Conservation (phyloP, 306 rosid species). For the Casuarina cunninghamiana region DNA sequence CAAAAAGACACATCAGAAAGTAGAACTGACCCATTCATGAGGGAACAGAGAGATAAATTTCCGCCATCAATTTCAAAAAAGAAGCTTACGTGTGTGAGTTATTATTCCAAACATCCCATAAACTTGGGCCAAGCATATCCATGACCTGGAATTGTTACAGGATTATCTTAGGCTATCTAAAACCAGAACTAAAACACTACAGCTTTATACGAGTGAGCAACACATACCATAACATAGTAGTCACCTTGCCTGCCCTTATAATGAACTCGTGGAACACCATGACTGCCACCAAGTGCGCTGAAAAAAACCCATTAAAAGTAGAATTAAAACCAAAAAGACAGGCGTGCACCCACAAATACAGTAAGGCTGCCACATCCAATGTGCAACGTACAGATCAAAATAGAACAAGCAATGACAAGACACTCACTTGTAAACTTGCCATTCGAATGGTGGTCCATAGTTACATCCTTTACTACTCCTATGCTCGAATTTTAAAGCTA, state of each 20-base stretch:
- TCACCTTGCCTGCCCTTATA: slow-evolving; percentile 86
- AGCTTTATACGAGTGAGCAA: slow-evolving; percentile 12
- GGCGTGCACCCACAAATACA: not conserved
- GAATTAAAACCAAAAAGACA: slow-evolving; percentile 8
- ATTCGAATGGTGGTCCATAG: slow-evolving; percentile 87
- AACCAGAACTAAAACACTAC: slow-evolving; percentile 17
- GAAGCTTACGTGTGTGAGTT: slow-evolving; percentile 64
- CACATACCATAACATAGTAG: slow-evolving; percentile 80
- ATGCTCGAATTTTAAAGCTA: slow-evolving; percentile 93
- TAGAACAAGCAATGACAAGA: slow-evolving; percentile 6
- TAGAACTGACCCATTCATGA: not conserved
- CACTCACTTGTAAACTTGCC: slow-evolving; percentile 92
- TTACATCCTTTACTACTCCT: slow-evolving; percentile 88
- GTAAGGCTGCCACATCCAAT: not conserved
- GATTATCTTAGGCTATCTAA: slow-evolving; percentile 21
- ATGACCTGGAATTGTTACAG: slow-evolving; percentile 58
- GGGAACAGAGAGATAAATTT: not conserved
- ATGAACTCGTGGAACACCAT: slow-evolving; percentile 92
- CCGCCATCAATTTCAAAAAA: slow-evolving; percentile 17
- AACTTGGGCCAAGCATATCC: slow-evolving; percentile 97
- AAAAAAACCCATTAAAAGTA: slow-evolving; percentile 4
- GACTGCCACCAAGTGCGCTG: slow-evolving; percentile 96
- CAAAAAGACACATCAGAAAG: not conserved
- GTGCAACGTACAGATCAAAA: not conserved
- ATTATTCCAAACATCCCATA: slow-evolving; percentile 91